These are phyloP conservation scores for Penicillium freii DNA, from an alignment of 2,329 filamentous ascomycete genomes.

Conservation along the genomic window DNA sequence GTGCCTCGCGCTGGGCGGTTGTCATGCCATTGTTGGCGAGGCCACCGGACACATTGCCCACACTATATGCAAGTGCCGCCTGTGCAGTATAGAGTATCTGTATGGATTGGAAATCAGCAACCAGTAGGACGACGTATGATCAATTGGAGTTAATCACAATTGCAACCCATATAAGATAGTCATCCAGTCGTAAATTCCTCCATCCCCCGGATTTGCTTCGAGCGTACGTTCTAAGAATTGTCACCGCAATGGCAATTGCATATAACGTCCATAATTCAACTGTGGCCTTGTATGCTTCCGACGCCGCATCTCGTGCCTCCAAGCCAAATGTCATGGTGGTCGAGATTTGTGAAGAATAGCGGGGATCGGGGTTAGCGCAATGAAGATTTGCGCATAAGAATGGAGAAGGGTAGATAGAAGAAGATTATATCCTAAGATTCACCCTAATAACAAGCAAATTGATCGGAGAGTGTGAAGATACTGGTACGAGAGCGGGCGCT, in stretches of 20 bases:
- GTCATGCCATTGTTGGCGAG: constrained; percentile 59
- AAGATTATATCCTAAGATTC: neutral
- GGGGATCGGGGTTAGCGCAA: neutral
- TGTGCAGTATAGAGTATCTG: constrained; percentile 52
- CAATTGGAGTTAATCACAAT: constrained; percentile 38
- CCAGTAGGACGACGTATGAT: neutral
- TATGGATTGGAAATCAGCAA: neutral
- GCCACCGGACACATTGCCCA: constrained; percentile 47
- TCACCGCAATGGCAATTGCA: constrained; percentile 24
- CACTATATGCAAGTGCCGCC: constrained; percentile 47
- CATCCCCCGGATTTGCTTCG: constrained; percentile 20
- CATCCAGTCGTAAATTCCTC: constrained; percentile 43
- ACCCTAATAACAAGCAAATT: no score
- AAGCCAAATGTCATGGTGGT: neutral
- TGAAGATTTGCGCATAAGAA: neutral
- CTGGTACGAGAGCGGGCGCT: no score
- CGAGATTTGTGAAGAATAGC: neutral
- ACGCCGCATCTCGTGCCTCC: constrained; percentile 15
- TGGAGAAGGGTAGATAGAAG: neutral
- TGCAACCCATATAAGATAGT: constrained; percentile 56
- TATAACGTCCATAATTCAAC: constrained; percentile 31
- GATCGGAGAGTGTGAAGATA: no score
- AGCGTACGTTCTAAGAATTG: constrained; percentile 42
- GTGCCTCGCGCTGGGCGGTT: constrained; percentile 43
- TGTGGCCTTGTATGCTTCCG: constrained; percentile 14